phyloP scores from a whole-genome alignment of 306 rosid genomes.

The Trichosanthes truncata region DNA sequence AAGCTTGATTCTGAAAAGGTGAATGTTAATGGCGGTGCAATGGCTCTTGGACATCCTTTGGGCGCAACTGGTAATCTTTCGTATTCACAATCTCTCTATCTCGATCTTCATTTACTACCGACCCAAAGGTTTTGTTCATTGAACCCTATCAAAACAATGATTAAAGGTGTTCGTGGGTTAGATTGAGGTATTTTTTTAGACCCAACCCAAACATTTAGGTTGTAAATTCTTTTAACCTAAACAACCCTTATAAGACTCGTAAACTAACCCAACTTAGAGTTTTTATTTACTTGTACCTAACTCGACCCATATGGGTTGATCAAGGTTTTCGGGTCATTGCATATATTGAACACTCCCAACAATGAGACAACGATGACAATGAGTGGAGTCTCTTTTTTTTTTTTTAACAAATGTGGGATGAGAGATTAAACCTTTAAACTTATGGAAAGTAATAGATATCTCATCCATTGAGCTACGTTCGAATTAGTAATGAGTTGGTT shows the following conservation, averaged over 20 bases:
- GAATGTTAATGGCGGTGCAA: slow-evolving; percentile 90
- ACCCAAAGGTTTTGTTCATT: neutral
- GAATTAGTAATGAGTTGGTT: neutral
- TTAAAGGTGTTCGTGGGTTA: neutral
- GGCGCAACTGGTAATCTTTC: slow-evolving; percentile 63
- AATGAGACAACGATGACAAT: neutral
- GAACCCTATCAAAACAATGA: neutral
- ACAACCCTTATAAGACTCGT: neutral
- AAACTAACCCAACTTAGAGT: no score
- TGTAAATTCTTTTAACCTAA: neutral
- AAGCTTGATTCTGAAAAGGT: slow-evolving; percentile 62
- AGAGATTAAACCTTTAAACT: no score
- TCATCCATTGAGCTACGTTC: neutral
- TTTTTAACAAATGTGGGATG: neutral
- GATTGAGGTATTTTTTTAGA: neutral
- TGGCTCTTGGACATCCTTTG: slow-evolving; percentile 93
- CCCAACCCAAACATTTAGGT: no score
- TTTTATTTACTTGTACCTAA: neutral
- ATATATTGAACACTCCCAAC: neutral
- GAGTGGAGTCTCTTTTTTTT: no score
- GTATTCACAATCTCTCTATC: neutral
- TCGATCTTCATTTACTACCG: neutral
- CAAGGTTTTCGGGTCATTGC: neutral
- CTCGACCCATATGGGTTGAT: neutral
- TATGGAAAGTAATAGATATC: no score